Percentiles rank a stretch among this genome's conserved stretches.
phyloP scores from a whole-genome alignment of 177 flowering plant species.

The Telopea speciosissima region DNA sequence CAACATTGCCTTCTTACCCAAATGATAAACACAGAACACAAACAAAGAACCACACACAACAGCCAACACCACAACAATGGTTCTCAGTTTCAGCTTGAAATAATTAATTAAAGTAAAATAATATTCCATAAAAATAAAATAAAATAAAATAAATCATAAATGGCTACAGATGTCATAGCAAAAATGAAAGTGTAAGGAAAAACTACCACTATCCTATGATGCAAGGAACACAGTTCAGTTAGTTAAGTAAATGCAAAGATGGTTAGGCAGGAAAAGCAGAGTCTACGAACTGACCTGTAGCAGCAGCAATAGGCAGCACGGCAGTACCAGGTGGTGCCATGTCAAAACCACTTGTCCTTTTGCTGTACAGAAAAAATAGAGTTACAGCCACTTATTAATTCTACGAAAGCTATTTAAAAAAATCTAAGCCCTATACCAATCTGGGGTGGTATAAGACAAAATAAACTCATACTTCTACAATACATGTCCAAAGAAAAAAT shows the following conservation, averaged over 20 bases:
- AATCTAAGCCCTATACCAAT: not conserved
- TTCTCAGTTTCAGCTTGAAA: slow-evolving; percentile 50
- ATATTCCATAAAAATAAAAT: slow-evolving; percentile 12
- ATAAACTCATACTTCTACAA: too few relatives aligned
- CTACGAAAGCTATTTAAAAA: not conserved
- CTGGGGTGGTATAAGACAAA: too few relatives aligned
- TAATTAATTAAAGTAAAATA: slow-evolving; percentile 19
- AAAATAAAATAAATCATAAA: slow-evolving; percentile 5
- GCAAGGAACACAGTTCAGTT: not conserved
- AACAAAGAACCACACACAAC: slow-evolving; percentile 66
- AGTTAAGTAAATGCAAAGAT: not conserved
- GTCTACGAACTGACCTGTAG: slow-evolving; percentile 33
- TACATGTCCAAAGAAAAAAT: not conserved
- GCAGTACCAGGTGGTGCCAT: slow-evolving; percentile 62
- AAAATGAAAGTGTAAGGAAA: not conserved
- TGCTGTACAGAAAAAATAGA: slow-evolving; percentile 34
- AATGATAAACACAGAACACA: slow-evolving; percentile 47
- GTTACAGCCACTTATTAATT: slow-evolving; percentile 1
- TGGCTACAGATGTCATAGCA: not conserved
- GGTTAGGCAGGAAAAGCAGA: not conserved
- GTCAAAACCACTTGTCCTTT: slow-evolving; percentile 79
- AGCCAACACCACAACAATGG: slow-evolving; percentile 71
- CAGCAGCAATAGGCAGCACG: slow-evolving; percentile 32
- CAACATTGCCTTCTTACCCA: slow-evolving; percentile 81
- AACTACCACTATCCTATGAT: not conserved